A percentile compares a stretch with the other conserved stretches of the same genome.
These are phyloP conservation scores for Esteya vermicola DNA, from an alignment of 2,329 filamentous ascomycete genomes.

Conservation along the genomic window DNA sequence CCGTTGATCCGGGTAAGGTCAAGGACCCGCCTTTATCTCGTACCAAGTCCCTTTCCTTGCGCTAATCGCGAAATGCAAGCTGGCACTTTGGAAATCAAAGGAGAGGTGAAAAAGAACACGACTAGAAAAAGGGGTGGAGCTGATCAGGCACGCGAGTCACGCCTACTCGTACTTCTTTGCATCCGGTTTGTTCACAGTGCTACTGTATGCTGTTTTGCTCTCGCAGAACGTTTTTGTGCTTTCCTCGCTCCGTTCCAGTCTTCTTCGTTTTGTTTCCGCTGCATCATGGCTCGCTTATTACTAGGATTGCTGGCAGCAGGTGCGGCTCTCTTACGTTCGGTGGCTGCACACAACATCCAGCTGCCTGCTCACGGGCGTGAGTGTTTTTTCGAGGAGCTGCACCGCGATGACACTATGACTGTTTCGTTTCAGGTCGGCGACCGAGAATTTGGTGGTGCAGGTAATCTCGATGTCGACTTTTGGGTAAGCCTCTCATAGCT, in stretches of 20 bases:
- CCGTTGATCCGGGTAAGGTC: no score
- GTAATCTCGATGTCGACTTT: slow-evolving; percentile 94
- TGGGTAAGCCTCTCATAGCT: no score
- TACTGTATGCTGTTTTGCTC: no score
- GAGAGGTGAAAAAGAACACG: slow-evolving; percentile 1
- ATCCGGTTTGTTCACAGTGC: not conserved
- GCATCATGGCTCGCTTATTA: slow-evolving; percentile 9
- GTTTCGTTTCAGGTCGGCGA: slow-evolving; percentile 98
- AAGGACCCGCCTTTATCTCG: no score
- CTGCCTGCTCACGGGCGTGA: slow-evolving; percentile 85
- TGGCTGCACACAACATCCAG: slow-evolving; percentile 87
- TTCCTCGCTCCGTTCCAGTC: not conserved
- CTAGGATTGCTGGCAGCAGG: slow-evolving; percentile 26
- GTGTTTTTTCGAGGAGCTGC: slow-evolving; percentile 91
- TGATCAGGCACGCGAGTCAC: slow-evolving; percentile 3
- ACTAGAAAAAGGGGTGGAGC: slow-evolving; percentile 4
- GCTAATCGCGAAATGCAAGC: slow-evolving; percentile 11
- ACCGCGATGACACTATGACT: slow-evolving; percentile 94
- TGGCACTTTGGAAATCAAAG: slow-evolving; percentile 6
- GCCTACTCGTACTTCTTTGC: not conserved
- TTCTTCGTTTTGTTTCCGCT: not conserved
- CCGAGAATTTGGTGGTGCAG: slow-evolving; percentile 84
- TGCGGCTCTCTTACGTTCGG: slow-evolving; percentile 43
- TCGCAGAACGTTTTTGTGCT: no score
- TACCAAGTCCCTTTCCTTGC: not conserved